A percentile compares a stretch with the other conserved stretches of the same genome.
Evolutionary conservation across 805 yeast species (phyloP).

Genomic region (Myxozyma geophila): DNA sequence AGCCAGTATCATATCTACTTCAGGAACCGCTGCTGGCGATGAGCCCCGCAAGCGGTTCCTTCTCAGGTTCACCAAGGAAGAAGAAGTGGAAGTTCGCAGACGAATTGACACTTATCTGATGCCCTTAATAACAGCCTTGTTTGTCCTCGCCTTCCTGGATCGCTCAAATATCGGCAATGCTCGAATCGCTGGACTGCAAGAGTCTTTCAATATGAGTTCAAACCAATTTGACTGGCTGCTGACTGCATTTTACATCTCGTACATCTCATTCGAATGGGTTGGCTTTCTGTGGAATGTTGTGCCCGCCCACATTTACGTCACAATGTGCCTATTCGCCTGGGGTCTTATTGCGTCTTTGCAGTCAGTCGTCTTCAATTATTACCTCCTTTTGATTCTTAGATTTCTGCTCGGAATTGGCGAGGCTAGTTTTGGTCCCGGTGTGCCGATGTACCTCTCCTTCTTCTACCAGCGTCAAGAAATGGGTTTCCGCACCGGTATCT

Average conservation of each 20-base stretch:
- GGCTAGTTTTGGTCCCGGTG: conserved; percentile 52
- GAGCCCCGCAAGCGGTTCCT: conserved; percentile 21
- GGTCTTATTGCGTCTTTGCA: conserved; percentile 56
- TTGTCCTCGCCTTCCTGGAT: conserved; percentile 56
- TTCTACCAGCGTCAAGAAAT: conserved; percentile 50
- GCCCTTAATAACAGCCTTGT: conserved; percentile 53
- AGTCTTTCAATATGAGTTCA: conserved; percentile 40
- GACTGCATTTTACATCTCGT: conserved; percentile 37
- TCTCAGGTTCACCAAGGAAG: conserved; percentile 28
- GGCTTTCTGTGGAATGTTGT: conserved; percentile 39
- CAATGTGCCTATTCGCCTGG: conserved; percentile 56
- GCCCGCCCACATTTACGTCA: conserved; percentile 53
- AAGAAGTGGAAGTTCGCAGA: conserved; percentile 27
- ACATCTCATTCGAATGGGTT: conserved; percentile 35
- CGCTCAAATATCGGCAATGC: conserved; percentile 66
- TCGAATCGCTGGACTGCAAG: conserved; percentile 55
- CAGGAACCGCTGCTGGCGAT: conserved; percentile 6
- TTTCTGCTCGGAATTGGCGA: conserved; percentile 52
- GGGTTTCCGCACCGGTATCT: conserved; percentile 48
- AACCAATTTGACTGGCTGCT: conserved; percentile 37
- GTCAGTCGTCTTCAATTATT: conserved; percentile 53
- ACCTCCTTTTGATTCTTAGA: conserved; percentile 53
- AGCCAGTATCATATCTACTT: conserved; percentile 5
- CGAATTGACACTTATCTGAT: conserved; percentile 37
- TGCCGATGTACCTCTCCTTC: conserved; percentile 48